Base-by-base conservation (phyloP, 768 basidiomycete genomes). In the Hortiboletus campestris region DNA sequence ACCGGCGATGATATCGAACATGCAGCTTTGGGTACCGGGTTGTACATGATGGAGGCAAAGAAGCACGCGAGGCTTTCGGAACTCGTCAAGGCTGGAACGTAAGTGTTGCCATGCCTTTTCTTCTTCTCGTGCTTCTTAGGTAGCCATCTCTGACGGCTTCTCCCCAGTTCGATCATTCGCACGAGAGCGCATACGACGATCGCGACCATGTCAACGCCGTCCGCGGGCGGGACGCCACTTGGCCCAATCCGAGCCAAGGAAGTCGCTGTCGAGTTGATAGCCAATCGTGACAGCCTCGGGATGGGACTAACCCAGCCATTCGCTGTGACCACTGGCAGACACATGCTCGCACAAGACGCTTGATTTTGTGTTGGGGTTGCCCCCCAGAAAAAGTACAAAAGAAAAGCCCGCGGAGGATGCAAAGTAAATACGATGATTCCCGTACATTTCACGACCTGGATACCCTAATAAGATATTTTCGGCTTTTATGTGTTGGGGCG, bases 241-340 rank as follows among this genome's bases (percentile, higher is more conserved):
- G 78, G 75, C 31, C 66, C 85, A 56, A 89, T 84, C 61, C 88
- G 89, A 22, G 81, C 81, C 53, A 81, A 84, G 60, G 90, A 94
- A 82, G 88, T 93, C 58, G 63, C 86, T 69, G 28, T 35, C 2
- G 55, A 59, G 42, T 57, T 61, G 43, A 47, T 60, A 51, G 47
- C 19, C 10, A 28, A 49, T 55, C 46, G 41, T 3, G 56, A 63
- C 10, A 48, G 10, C 16, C 28, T 46, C 0, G 42, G 51, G 11
- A 16, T 29, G 20, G 28, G 34, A n/a, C 19, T 20, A 2, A 19
- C 38, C 3, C 48, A 55, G 28, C 38, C 53, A 12, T 43, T 58
- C 13, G 1, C 44, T 22, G 6, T 36, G 17, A 35, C 22, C 35
- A 4, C 17, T 34, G 45, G 17, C 17, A 31, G 47, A 47, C 48